Percentiles rank a stretch among this genome's conserved stretches.
Evolutionary conservation across 2,329 filamentous ascomycete genomes (phyloP).

Genomic region (Aspergillus caelatus): DNA sequence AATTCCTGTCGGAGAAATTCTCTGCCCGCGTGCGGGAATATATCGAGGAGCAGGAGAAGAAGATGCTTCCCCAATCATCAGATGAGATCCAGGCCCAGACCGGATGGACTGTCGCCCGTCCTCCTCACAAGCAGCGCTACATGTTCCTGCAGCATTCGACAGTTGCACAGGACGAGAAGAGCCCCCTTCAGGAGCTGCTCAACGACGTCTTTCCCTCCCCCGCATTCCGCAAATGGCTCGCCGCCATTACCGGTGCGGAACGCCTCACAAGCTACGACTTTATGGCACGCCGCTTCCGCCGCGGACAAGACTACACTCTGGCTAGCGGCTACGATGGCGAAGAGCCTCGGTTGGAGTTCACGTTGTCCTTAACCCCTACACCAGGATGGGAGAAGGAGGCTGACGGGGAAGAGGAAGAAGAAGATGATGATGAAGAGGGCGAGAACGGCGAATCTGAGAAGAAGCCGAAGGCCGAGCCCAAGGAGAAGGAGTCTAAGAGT

Average conservation of each 20-base stretch:
- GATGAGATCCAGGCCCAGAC: conserved; percentile 61
- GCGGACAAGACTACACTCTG: conserved; percentile 87
- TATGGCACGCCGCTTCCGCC: conserved; percentile 83
- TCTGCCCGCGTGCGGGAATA: conserved; percentile 70
- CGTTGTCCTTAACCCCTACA: conserved; percentile 82
- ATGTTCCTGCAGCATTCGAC: conserved; percentile 68
- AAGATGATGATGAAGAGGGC: conserved; percentile 46
- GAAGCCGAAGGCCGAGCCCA: conserved; percentile 31
- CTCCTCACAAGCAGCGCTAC: conserved; percentile 94
- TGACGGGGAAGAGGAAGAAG: conserved; percentile 53
- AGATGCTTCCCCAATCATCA: conserved; percentile 47
- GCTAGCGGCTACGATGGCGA: conserved; percentile 77
- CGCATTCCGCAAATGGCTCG: conserved; percentile 88
- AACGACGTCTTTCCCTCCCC: conserved; percentile 80
- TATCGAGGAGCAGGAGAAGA: conserved; percentile 66
- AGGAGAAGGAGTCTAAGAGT: conserved; percentile 31
- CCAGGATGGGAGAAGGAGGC: conserved; percentile 79
- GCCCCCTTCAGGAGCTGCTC: conserved; percentile 73
- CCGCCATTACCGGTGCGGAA: conserved; percentile 73
- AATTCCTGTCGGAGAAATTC: conserved; percentile 79
- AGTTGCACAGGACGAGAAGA: conserved; percentile 35
- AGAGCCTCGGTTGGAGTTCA: conserved; percentile 79
- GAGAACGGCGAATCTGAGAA: conserved; percentile 48
- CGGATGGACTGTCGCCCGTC: conserved; percentile 75
- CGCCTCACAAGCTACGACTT: conserved; percentile 72